A percentile compares a stretch with the other conserved stretches of the same genome.
phyloP scores from a whole-genome alignment of 2,329 filamentous ascomycete species.

The Aspergillus ruber region DNA sequence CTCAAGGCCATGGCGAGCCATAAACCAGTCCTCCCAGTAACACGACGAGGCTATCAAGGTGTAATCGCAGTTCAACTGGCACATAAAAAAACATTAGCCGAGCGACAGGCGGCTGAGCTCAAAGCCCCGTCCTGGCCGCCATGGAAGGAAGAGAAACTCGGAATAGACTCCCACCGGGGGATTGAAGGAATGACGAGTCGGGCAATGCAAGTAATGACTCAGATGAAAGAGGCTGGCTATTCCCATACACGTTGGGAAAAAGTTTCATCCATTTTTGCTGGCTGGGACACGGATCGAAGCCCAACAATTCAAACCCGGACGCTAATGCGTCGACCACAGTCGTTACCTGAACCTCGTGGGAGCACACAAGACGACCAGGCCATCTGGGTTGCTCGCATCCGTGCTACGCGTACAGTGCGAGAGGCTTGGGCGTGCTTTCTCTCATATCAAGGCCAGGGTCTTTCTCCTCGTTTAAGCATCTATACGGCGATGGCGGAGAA shows the following conservation, averaged over 20 bases:
- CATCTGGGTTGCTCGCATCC: constrained; percentile 53
- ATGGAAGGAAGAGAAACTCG: constrained; percentile 57
- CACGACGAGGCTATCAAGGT: constrained; percentile 52
- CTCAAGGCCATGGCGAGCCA: constrained; percentile 52
- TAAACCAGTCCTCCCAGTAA: constrained; percentile 50
- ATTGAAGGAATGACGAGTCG: constrained; percentile 52
- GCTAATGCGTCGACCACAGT: constrained; percentile 29
- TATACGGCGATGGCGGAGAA: constrained; percentile 55
- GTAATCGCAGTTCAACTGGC: constrained; percentile 52
- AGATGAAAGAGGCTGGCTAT: constrained; percentile 58
- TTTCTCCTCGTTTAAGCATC: constrained; percentile 34
- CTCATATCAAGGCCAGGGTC: constrained; percentile 44
- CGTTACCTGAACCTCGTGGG: constrained; percentile 11
- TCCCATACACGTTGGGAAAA: constrained; percentile 45
- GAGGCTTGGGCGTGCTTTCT: constrained; percentile 62
- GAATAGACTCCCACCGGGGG: constrained; percentile 53
- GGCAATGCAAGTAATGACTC: constrained; percentile 49
- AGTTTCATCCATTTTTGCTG: constrained; percentile 49
- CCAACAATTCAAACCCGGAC: constrained; percentile 57
- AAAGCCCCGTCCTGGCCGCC: constrained; percentile 60
- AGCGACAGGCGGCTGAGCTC: constrained; percentile 53
- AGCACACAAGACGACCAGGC: constrained; percentile 18
- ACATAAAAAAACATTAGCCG: constrained; percentile 49
- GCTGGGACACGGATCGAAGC: constrained; percentile 58
- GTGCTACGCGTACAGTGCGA: constrained; percentile 53